These are phyloP conservation scores for Monosporozyma servazzii DNA, from an alignment of 805 yeast species.

Conservation along the genomic window DNA sequence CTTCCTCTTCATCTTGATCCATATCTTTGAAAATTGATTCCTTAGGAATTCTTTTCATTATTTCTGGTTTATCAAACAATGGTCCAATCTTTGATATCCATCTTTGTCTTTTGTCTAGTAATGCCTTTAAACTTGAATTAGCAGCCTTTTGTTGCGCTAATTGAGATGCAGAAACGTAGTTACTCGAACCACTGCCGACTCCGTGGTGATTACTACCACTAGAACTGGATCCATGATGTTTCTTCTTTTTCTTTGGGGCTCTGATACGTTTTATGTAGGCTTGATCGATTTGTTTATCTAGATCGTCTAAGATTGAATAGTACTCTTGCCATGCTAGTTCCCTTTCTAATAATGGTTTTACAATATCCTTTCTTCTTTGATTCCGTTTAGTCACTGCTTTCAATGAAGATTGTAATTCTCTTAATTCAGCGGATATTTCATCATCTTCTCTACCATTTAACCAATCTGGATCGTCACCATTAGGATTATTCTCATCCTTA, in stretches of 20 bases:
- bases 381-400: conserved; percentile 53
- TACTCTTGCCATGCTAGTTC: conserved; percentile 95
- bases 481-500: conserved; percentile 23
- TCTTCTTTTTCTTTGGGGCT: conserved; percentile 47
- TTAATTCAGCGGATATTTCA: conserved; percentile 77
- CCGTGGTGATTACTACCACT: conserved; percentile 11
- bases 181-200: conserved; percentile 8
- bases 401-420: conserved; percentile 62
- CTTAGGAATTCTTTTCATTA: conserved; percentile 69
- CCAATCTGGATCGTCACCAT: conserved; percentile 48
- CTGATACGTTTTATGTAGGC: conserved; percentile 77
- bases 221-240: conserved; percentile 11
- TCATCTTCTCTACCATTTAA: conserved; percentile 78
- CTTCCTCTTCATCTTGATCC: conserved; percentile 35
- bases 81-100: conserved; percentile 92
- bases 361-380: conserved; percentile 50
- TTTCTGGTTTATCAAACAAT: conserved; percentile 54
- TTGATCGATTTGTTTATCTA: conserved; percentile 95
- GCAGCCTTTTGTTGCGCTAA: conserved; percentile 57
- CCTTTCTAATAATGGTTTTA: conserved; percentile 71
- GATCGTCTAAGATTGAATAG: conserved; percentile 77
- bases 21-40: conserved; percentile 43
- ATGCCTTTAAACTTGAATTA: conserved; percentile 65
- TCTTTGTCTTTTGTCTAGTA: conserved; percentile 75
- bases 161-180: conserved; percentile 26